Evolutionary conservation across 2,329 filamentous ascomycete species (phyloP).

Genomic region (Alternaria sp.): DNA sequence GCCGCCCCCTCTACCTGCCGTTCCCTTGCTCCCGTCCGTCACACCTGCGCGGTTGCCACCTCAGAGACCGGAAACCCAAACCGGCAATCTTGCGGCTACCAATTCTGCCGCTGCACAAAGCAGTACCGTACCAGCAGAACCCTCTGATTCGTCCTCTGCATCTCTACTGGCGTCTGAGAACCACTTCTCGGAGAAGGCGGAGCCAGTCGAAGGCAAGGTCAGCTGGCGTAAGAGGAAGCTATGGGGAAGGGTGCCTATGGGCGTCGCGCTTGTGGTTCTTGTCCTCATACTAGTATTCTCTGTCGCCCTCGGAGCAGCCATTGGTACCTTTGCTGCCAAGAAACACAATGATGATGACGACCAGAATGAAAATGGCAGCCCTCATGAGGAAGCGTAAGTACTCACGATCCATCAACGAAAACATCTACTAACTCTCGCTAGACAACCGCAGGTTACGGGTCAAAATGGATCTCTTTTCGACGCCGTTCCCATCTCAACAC

Average conservation of each 20-base stretch:
- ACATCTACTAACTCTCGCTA: constrained; percentile 26
- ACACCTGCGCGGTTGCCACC: constrained; percentile 38
- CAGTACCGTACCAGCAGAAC: constrained; percentile 29
- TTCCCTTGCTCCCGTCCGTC: constrained; percentile 31
- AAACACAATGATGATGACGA: constrained; percentile 28
- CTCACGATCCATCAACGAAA: background rate
- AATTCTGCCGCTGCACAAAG: constrained; percentile 17
- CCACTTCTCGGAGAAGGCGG: constrained; percentile 38
- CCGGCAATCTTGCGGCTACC: constrained; percentile 27
- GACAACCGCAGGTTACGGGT: constrained; percentile 54
- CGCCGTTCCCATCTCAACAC: constrained; percentile 58
- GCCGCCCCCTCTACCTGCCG: constrained; percentile 23
- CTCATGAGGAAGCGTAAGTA: constrained; percentile 42
- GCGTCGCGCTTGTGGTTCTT: constrained; percentile 56
- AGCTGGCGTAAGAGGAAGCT: constrained; percentile 52
- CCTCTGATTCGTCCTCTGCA: constrained; percentile 37
- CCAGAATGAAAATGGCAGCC: constrained; percentile 17
- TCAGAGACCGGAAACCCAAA: constrained; percentile 42
- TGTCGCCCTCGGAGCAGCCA: constrained; percentile 59
- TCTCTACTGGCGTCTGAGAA: constrained; percentile 34
- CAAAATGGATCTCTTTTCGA: constrained; percentile 57
- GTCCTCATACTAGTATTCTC: constrained; percentile 56
- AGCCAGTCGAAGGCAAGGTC: constrained; percentile 25
- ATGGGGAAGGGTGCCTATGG: constrained; percentile 59
- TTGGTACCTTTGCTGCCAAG: constrained; percentile 61